Evolutionary conservation across 1,139 yeast genomes (phyloP).

Genomic region (Geotrichum reessii): DNA sequence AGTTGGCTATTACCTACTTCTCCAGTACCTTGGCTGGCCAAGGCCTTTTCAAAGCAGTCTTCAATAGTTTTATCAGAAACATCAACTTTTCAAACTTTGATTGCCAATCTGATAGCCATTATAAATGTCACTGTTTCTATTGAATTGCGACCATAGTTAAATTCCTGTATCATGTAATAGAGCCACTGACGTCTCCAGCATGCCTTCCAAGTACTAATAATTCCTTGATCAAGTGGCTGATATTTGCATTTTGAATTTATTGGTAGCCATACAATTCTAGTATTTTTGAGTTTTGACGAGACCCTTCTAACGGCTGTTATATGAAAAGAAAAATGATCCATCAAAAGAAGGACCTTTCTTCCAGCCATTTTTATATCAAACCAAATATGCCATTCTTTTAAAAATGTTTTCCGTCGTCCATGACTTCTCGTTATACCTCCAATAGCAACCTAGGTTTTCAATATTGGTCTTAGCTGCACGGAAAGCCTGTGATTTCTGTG

Average conservation of each 20-base stretch:
- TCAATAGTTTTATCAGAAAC: neutral
- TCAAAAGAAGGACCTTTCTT: neutral
- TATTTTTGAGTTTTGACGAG: neutral
- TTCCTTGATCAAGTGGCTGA: neutral
- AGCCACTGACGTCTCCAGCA: slow-evolving; percentile 29
- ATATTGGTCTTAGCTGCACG: neutral
- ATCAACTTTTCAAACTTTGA: neutral
- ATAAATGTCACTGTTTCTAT: neutral
- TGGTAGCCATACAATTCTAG: neutral
- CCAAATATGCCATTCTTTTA: neutral
- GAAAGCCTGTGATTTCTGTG: neutral
- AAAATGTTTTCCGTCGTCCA: neutral
- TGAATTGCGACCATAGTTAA: slow-evolving; percentile 19
- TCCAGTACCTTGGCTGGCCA: neutral
- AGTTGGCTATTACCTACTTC: neutral
- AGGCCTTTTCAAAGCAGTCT: neutral
- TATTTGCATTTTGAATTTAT: neutral
- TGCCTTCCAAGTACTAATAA: neutral
- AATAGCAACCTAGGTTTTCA: neutral
- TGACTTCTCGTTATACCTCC: neutral
- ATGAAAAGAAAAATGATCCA: neutral
- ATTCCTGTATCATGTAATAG: neutral
- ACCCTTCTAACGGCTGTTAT: neutral
- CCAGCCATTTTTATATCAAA: neutral
- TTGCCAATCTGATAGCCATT: neutral